A percentile compares a stretch with the other conserved stretches of the same genome.
Evolutionary conservation across 768 basidiomycete genomes (phyloP).

Genomic region (Cystofilobasidium bisporidii): DNA sequence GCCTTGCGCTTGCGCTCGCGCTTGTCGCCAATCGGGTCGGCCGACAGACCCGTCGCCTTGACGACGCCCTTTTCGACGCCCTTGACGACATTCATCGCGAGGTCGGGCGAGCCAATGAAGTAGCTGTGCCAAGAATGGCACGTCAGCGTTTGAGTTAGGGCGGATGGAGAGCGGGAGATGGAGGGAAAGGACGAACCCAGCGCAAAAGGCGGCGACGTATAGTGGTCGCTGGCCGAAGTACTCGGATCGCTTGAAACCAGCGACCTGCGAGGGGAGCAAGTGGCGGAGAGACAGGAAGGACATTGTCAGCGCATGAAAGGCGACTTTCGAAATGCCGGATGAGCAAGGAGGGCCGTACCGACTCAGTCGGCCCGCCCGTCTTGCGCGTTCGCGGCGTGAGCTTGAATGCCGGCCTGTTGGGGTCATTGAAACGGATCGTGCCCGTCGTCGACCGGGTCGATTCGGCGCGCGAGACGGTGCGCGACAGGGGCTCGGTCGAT

Average conservation of each 20-base stretch:
- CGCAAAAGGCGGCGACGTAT: conserved; percentile 10
- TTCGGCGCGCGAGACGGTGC: neutral
- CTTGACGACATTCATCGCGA: conserved; percentile 14
- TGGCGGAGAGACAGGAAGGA: too few species aligned
- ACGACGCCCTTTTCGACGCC: conserved; percentile 12
- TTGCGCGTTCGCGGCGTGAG: neutral
- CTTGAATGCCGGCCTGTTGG: conserved; percentile 1
- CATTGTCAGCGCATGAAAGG: too few species aligned
- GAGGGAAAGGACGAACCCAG: neutral
- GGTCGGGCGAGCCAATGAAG: conserved; percentile 17
- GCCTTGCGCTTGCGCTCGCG: conserved; percentile 9
- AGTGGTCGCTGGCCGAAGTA: conserved; percentile 18
- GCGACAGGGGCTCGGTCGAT: neutral
- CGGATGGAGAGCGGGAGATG: neutral
- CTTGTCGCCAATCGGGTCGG: neutral
- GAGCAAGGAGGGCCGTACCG: neutral
- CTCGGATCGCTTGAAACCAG: conserved; percentile 13
- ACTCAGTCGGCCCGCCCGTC: neutral
- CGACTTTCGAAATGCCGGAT: too few species aligned
- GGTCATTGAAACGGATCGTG: neutral
- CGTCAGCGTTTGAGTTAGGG: too few species aligned
- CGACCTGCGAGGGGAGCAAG: too few species aligned
- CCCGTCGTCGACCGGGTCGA: neutral
- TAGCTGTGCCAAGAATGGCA: too few species aligned
- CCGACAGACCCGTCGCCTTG: conserved; percentile 5